Conservation (phyloP, 768 basidiomycete species). For the Lentinus brumalis region DNA sequence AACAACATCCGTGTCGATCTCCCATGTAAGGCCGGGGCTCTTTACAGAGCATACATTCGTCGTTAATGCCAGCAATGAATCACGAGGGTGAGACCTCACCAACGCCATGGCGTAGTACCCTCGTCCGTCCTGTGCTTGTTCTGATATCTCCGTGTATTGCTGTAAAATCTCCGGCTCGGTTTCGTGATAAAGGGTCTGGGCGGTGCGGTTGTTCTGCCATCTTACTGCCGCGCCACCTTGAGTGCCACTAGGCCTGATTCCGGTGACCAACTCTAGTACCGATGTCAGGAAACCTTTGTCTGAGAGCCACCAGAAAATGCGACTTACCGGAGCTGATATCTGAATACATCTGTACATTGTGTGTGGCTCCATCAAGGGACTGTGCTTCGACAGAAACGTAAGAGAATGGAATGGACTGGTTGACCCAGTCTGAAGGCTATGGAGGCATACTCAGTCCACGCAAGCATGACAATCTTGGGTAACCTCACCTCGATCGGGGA, state of each 20-base stretch:
- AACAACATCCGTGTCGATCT: constrained; percentile 5
- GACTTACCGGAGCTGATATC: constrained; percentile 40
- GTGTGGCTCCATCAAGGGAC: constrained; percentile 34
- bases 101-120: constrained; percentile 16
- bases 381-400: constrained; percentile 36
- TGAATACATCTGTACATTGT: constrained; percentile 40
- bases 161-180: constrained; percentile 6
- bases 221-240: neutral
- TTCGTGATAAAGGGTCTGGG: constrained; percentile 12
- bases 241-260: neutral
- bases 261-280: constrained; percentile 18
- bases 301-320: neutral
- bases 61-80: neutral
- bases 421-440: constrained; percentile 38
- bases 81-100: neutral
- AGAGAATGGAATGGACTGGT: constrained; percentile 43
- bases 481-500: constrained; percentile 40
- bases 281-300: neutral
- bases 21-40: constrained; percentile 9
- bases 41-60: neutral
- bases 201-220: constrained; percentile 13
- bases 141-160: constrained; percentile 4
- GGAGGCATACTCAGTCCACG: neutral
- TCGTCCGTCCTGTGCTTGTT: constrained; percentile 17
- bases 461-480: too few species aligned